Conservation (phyloP, 2,329 filamentous ascomycete species). For the Penicillium sp. region DNA sequence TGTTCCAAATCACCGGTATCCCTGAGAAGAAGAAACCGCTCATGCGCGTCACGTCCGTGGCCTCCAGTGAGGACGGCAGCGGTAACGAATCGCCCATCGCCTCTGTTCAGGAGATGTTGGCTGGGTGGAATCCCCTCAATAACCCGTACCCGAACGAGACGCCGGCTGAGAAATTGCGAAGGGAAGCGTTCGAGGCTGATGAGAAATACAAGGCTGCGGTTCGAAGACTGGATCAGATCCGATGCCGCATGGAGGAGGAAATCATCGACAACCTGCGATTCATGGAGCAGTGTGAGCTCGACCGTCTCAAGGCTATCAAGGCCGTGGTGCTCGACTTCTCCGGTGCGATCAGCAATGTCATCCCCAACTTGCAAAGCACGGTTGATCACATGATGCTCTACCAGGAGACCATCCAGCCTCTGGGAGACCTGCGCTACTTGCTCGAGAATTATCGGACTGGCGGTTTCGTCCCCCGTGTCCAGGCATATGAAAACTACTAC, state of each 20-base stretch:
- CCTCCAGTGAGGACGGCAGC: constrained; percentile 52
- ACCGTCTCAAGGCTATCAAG: constrained; percentile 95
- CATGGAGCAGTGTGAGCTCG: constrained; percentile 93
- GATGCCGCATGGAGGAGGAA: constrained; percentile 91
- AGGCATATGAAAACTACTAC: constrained; percentile 98
- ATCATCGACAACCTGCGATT: constrained; percentile 91
- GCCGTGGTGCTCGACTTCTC: constrained; percentile 97
- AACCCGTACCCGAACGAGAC: constrained; percentile 91
- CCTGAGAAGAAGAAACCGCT: constrained; percentile 78
- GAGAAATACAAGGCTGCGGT: constrained; percentile 88
- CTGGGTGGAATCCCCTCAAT: constrained; percentile 89
- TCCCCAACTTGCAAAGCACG: constrained; percentile 88
- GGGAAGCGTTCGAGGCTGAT: constrained; percentile 84
- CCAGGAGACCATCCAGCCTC: constrained; percentile 95
- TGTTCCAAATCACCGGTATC: constrained; percentile 79
- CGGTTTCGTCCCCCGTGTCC: constrained; percentile 81
- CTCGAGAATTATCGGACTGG: constrained; percentile 96
- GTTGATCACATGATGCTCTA: constrained; percentile 99
- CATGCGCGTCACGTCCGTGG: constrained; percentile 67
- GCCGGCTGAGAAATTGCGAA: constrained; percentile 72
- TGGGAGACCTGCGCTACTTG: constrained; percentile 83
- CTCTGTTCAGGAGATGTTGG: constrained; percentile 79
- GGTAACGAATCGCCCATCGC: constrained; percentile 76
- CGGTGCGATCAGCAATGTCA: constrained; percentile 94
- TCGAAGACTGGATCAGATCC: constrained; percentile 77